A percentile compares a stretch with the other conserved stretches of the same genome.
These are phyloP conservation scores for Plasmodium cynomolgi DNA, from an alignment of 169 alveolate species.

Conservation along the genomic window DNA sequence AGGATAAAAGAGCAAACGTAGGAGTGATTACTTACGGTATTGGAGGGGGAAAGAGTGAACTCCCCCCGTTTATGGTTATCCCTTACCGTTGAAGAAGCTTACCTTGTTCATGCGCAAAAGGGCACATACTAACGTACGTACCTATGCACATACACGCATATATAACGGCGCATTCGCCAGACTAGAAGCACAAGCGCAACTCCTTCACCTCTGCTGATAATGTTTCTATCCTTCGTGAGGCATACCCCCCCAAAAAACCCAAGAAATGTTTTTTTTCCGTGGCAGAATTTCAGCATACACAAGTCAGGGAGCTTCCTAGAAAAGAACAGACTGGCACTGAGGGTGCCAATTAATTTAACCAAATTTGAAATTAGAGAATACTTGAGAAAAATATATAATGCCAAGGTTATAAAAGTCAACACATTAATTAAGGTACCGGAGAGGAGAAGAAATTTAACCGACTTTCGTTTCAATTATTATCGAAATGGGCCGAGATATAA, in stretches of 20 bases:
- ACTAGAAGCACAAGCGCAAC: not conserved
- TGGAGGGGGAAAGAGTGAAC: not conserved
- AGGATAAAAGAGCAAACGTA: not conserved
- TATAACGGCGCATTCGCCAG: not conserved
- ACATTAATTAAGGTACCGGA: constrained; percentile 88
- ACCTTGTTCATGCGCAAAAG: not conserved
- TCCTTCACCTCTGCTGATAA: not conserved
- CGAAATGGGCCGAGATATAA: constrained; percentile 90
- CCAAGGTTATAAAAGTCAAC: constrained; percentile 88
- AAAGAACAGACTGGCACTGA: constrained; percentile 86
- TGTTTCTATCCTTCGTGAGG: constrained; percentile 59
- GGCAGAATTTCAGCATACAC: constrained; percentile 88
- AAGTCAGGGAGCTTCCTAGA: constrained; percentile 89
- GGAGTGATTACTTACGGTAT: not conserved
- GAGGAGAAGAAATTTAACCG: constrained; percentile 81
- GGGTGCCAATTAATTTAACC: constrained; percentile 90
- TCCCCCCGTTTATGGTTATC: not conserved
- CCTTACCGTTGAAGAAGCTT: not conserved
- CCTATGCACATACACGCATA: not conserved
- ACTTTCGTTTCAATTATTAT: constrained; percentile 80
- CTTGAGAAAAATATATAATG: constrained; percentile 87
- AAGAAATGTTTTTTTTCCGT: constrained; percentile 91
- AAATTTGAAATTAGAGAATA: constrained; percentile 90
- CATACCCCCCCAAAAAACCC: constrained; percentile 74
- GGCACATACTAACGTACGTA: not conserved